phyloP scores from a whole-genome alignment of 805 yeast genomes.

The Tetrapisispora arboricola region DNA sequence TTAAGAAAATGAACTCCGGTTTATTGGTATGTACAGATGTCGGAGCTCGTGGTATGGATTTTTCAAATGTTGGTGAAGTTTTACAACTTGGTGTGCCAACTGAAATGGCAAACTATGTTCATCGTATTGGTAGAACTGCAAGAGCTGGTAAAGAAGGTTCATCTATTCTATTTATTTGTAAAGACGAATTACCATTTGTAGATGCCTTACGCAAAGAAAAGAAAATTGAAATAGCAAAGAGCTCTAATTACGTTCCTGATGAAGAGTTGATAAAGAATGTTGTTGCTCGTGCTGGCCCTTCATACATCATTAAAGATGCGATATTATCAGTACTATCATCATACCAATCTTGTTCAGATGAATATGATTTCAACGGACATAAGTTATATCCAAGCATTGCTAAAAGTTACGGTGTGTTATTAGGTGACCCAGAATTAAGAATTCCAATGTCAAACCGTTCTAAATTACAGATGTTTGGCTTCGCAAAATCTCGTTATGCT shows the following conservation, averaged over 20 bases:
- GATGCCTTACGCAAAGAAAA: slow-evolving; percentile 37
- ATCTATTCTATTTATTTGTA: slow-evolving; percentile 50
- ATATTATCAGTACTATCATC: slow-evolving; percentile 30
- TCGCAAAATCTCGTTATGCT: slow-evolving; percentile 14
- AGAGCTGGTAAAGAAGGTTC: slow-evolving; percentile 78
- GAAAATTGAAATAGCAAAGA: slow-evolving; percentile 45
- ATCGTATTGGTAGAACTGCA: slow-evolving; percentile 93
- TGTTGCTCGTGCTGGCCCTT: slow-evolving; percentile 11
- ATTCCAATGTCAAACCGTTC: slow-evolving; percentile 14
- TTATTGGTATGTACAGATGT: slow-evolving; percentile 81
- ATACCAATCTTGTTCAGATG: slow-evolving; percentile 27
- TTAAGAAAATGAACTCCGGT: slow-evolving; percentile 40
- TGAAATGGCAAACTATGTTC: slow-evolving; percentile 72
- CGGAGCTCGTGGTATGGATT: slow-evolving; percentile 94
- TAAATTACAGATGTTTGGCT: slow-evolving; percentile 17
- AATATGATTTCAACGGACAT: slow-evolving; percentile 25
- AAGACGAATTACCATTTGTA: slow-evolving; percentile 48
- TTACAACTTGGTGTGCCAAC: slow-evolving; percentile 72
- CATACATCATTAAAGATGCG: slow-evolving; percentile 24
- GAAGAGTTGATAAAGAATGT: slow-evolving; percentile 26
- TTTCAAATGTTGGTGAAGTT: slow-evolving; percentile 79
- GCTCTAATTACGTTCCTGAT: slow-evolving; percentile 31
- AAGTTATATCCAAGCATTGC: slow-evolving; percentile 17
- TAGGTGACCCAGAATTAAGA: slow-evolving; percentile 16
- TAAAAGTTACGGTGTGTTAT: slow-evolving; percentile 15